A percentile compares a stretch with the other conserved stretches of the same genome.
phyloP scores from a whole-genome alignment of 768 basidiomycete species.

The Hericium coralloides region DNA sequence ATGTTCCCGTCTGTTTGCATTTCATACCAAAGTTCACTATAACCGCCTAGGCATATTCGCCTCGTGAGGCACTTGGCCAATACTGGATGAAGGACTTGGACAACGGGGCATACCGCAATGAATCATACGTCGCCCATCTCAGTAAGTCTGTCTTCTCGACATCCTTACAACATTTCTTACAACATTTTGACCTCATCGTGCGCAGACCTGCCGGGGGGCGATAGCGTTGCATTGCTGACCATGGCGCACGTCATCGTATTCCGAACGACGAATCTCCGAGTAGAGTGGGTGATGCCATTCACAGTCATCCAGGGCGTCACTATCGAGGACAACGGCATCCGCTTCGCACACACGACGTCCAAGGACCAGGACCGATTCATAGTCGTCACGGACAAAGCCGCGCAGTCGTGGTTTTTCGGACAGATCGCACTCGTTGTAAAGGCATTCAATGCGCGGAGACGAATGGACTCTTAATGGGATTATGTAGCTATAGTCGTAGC shows the following conservation, averaged over 20 bases:
- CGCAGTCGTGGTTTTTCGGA: slow-evolving; percentile 75
- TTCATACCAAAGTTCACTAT: neutral
- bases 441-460: slow-evolving; percentile 59
- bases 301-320: slow-evolving; percentile 80
- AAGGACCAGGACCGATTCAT: slow-evolving; percentile 70
- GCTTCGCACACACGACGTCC: slow-evolving; percentile 74
- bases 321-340: slow-evolving; percentile 85
- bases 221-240: slow-evolving; percentile 76
- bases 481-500: no score
- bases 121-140: slow-evolving; percentile 88
- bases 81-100: slow-evolving; percentile 96
- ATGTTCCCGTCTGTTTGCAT: slow-evolving; percentile 21
- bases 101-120: slow-evolving; percentile 76
- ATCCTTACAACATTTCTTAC: neutral
- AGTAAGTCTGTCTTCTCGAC: slow-evolving; percentile 39
- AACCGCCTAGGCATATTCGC: slow-evolving; percentile 65
- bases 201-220: slow-evolving; percentile 66
- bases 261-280: slow-evolving; percentile 72
- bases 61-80: slow-evolving; percentile 87
- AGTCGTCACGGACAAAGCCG: slow-evolving; percentile 62
- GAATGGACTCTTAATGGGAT: slow-evolving; percentile 45
- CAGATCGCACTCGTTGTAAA: slow-evolving; percentile 72
- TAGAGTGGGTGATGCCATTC: slow-evolving; percentile 90
- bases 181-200: slow-evolving; percentile 2
- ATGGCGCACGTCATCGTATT: slow-evolving; percentile 73